Percentiles rank a stretch among this genome's conserved stretches.
phyloP scores from a whole-genome alignment of 148 eudicot species.

The Salicornia ramosissima region DNA sequence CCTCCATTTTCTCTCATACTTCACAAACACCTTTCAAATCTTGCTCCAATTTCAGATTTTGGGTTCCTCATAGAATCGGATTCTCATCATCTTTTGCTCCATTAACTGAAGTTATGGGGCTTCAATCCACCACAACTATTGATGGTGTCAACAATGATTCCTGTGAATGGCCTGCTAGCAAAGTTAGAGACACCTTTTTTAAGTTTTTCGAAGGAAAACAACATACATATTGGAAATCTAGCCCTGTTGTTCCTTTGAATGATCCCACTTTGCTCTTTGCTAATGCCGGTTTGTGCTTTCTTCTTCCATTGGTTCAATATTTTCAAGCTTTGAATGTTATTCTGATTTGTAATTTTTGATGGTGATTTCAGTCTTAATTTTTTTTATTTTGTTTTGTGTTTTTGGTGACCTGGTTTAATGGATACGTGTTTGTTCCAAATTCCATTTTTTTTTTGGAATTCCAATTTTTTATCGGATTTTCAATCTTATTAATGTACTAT shows the following conservation, averaged over 20 bases:
- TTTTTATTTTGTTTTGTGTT: not conserved
- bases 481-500: no score
- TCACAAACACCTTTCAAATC: not conserved
- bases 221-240: constrained; percentile 71
- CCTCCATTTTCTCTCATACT: not conserved
- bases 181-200: constrained; percentile 61
- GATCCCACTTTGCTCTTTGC: constrained; percentile 95
- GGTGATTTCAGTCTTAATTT: not conserved
- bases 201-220: constrained; percentile 49
- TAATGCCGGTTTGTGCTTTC: constrained; percentile 68
- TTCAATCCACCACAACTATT: no score
- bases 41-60: not conserved
- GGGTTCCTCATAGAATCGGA: not conserved
- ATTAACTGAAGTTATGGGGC: constrained; percentile 20
- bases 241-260: constrained; percentile 91
- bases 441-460: not conserved
- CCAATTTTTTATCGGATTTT: no score
- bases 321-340: not conserved
- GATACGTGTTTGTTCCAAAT: not conserved
- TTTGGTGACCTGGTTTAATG: not conserved
- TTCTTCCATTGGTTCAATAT: no score
- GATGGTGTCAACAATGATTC: no score
- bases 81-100: constrained; percentile 3
- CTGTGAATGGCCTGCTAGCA: constrained; percentile 60
- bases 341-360: not conserved